Base-by-base conservation (phyloP, 2,329 filamentous ascomycete genomes). In the Beauveria medogensis region DNA sequence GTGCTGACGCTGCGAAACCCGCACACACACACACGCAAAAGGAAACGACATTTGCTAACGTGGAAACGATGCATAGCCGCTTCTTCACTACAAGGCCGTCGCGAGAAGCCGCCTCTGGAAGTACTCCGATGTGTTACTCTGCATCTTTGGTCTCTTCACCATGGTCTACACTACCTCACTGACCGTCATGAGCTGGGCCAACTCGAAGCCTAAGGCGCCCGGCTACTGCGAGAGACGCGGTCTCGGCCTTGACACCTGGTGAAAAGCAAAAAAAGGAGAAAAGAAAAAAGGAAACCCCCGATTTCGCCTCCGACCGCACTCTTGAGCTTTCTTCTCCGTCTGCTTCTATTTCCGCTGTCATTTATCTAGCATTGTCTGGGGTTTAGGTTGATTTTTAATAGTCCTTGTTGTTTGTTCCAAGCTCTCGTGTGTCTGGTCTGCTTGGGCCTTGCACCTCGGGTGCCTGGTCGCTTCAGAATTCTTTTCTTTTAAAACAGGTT, bases 151-250 rank as follows among this genome's bases (percentile, higher is more conserved):
- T 8, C 76, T 92, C 58, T 74, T 92, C 20, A 91, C 91, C 67
- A 99, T 97, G 89, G 83, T 84, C 6, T 99, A 99, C 73, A 96
- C 94, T 0, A 97, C 94, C 0, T 80, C 82, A 41, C 78, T 97
- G 68, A 99, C 94, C 0, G 78, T 97, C 53, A 82, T 88, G 70
- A 95, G 90, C 73, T 99, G 94, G 95, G 84, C 90, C 7, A 80
- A 78, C 55, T 84, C 85, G 5, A 74, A 74, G 16, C 75, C 78
- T 16, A 71, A 71, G 61, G 67, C 73, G 8, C 82, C 82, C 0
- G 80, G 80, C 59, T 84, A 85, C 69, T 86, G 83, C 64, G 81
- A 85, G 59, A 72, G 72, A 59, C 74, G 65, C 52, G 66, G 67
- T 12, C 46, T 63, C 40, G 59, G 59, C 14, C 5, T 57, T 47